Evolutionary conservation across 352 stramenopile species (phyloP).

Genomic region (Pythium dissotocum): DNA sequence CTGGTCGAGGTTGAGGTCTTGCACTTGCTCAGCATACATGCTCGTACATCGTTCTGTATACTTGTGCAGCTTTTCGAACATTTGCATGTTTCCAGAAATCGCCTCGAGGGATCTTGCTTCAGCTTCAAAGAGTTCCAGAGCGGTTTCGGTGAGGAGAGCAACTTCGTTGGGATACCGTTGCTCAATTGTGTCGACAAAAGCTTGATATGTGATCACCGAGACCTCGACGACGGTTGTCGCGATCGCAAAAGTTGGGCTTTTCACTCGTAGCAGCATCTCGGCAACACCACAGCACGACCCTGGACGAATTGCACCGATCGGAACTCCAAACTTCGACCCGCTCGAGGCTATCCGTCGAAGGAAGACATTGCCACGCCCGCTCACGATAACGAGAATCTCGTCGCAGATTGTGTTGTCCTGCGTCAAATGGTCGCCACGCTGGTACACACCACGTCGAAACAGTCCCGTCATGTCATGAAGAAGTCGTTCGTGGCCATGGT

Average conservation of each 20-base stretch:
- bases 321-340: slow-evolving; percentile 30
- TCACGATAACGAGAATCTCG: slow-evolving; percentile 72
- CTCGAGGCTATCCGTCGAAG: slow-evolving; percentile 26
- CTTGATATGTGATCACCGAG: slow-evolving; percentile 48
- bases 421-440: slow-evolving; percentile 62
- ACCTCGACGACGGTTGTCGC: slow-evolving; percentile 55
- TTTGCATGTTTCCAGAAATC: slow-evolving; percentile 54
- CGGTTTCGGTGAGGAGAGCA: slow-evolving; percentile 36
- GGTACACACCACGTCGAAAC: slow-evolving; percentile 64
- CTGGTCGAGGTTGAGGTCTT: slow-evolving; percentile 41
- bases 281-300: slow-evolving; percentile 65
- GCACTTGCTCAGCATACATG: slow-evolving; percentile 51
- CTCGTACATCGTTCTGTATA: slow-evolving; percentile 55
- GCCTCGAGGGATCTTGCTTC: slow-evolving; percentile 50
- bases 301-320: slow-evolving; percentile 50
- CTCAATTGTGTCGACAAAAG: slow-evolving; percentile 52
- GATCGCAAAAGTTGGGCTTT: slow-evolving; percentile 48
- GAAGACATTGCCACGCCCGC: slow-evolving; percentile 60
- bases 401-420: slow-evolving; percentile 63
- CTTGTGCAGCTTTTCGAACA: slow-evolving; percentile 38
- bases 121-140: slow-evolving; percentile 49
- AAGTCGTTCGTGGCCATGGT: slow-evolving; percentile 52
- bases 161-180: slow-evolving; percentile 47
- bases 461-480: slow-evolving; percentile 68
- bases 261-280: slow-evolving; percentile 65